These are phyloP conservation scores for Suhomyces kilbournensis DNA, from an alignment of 805 yeast genomes.

Conservation along the genomic window DNA sequence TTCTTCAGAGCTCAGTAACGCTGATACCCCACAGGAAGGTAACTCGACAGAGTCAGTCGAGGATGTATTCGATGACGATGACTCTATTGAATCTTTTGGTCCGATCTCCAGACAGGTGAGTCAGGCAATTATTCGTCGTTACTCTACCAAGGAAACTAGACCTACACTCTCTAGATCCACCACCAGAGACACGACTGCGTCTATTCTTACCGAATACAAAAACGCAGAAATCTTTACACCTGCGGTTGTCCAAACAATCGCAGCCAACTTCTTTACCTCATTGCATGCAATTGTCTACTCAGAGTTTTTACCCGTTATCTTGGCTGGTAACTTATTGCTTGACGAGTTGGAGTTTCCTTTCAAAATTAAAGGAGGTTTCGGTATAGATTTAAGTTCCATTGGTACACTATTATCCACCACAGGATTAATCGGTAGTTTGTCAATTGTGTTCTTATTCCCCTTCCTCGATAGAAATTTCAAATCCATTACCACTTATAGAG, in stretches of 20 bases:
- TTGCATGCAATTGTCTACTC: constrained; percentile 48
- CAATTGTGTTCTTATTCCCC: constrained; percentile 52
- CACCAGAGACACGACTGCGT: neutral
- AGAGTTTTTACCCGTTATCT: constrained; percentile 55
- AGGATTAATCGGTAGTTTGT: constrained; percentile 52
- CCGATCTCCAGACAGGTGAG: constrained; percentile 11
- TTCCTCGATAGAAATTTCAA: constrained; percentile 46
- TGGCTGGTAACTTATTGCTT: constrained; percentile 34
- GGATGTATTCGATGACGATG: neutral
- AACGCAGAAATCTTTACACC: constrained; percentile 24
- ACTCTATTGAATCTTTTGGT: constrained; percentile 5
- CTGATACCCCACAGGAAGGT: neutral
- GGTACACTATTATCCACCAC: constrained; percentile 51
- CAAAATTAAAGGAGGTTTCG: constrained; percentile 51
- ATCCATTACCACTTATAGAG: constrained; percentile 43
- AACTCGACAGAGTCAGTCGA: neutral
- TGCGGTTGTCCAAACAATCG: constrained; percentile 28
- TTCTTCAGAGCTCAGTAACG: neutral
- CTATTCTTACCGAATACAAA: constrained; percentile 12
- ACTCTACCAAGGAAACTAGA: constrained; percentile 13
- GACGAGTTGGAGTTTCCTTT: constrained; percentile 45
- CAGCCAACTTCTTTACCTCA: constrained; percentile 41
- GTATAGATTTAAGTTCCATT: constrained; percentile 43
- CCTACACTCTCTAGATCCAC: constrained; percentile 7
- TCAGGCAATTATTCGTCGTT: constrained; percentile 15